A percentile compares a stretch with the other conserved stretches of the same genome.
These are phyloP conservation scores for Pseudocercospora cruenta DNA, from an alignment of 2,329 filamentous ascomycete species.

Conservation along the genomic window DNA sequence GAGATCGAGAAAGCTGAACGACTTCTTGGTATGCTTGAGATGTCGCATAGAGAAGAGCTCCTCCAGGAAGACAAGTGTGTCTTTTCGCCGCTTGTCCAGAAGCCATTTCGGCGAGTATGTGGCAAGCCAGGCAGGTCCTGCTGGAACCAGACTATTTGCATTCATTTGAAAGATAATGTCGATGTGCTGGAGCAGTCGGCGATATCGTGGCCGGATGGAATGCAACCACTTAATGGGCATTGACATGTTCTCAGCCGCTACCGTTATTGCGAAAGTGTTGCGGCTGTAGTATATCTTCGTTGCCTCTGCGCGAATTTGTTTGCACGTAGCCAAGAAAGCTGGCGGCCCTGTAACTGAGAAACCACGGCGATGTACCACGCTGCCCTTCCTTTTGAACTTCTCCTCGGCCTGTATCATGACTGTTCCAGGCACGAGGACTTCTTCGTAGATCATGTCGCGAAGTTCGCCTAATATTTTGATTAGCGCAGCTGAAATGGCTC, in stretches of 20 bases:
- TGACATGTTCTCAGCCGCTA: conserved; percentile 8
- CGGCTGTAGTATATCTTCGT: conserved; percentile 14
- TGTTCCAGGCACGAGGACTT: neutral
- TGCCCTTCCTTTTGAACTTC: neutral
- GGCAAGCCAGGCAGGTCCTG: neutral
- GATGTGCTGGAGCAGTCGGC: neutral
- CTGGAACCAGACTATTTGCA: neutral
- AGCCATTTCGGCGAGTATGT: neutral
- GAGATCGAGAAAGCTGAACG: neutral
- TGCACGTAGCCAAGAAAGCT: conserved; percentile 10
- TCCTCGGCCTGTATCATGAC: neutral
- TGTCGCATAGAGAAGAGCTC: neutral
- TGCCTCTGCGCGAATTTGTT: conserved; percentile 17
- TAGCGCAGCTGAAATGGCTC: neutral
- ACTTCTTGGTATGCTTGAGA: neutral
- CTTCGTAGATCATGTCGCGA: conserved; percentile 7
- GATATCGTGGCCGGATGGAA: conserved; percentile 8
- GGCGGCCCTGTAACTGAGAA: neutral
- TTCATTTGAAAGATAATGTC: neutral
- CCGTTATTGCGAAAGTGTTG: conserved; percentile 11
- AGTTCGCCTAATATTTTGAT: conserved; percentile 2
- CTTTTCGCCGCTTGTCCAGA: neutral
- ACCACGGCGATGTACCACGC: conserved; percentile 7
- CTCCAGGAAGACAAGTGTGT: neutral
- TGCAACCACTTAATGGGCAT: conserved; percentile 12